phyloP scores from a whole-genome alignment of 2,329 filamentous ascomycete species.

The Aspergillus ibericus region DNA sequence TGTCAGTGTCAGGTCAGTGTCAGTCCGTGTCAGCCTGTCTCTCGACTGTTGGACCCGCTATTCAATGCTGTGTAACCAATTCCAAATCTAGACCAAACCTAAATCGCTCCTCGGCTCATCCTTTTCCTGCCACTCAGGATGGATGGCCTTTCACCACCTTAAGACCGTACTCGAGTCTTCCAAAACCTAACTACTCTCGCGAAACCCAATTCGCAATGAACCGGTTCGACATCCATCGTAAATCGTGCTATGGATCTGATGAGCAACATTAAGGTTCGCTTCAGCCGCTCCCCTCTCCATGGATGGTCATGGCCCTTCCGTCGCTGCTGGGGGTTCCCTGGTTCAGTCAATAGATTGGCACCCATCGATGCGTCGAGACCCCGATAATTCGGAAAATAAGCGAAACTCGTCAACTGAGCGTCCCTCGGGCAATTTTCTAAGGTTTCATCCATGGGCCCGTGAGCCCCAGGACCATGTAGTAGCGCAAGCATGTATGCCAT shows the following conservation, averaged over 20 bases:
- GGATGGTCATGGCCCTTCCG: constrained; percentile 1
- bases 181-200: not conserved
- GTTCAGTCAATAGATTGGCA: constrained; percentile 12
- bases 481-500: constrained; percentile 2
- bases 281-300: constrained; percentile 4
- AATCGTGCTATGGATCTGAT: constrained; percentile 5
- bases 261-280: constrained; percentile 14
- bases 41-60: constrained; percentile 2
- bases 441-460: constrained; percentile 5
- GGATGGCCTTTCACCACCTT: not conserved
- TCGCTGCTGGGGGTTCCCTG: constrained; percentile 3
- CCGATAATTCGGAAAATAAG: constrained; percentile 21
- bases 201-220: not conserved
- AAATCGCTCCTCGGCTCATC: constrained; percentile 1
- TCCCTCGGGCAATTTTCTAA: constrained; percentile 12
- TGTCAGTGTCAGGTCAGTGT: not conserved
- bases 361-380: constrained; percentile 13
- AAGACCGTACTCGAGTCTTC: not conserved
- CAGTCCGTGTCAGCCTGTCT: not conserved
- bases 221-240: not conserved
- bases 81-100: constrained; percentile 2
- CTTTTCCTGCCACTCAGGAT: not conserved
- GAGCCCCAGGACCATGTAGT: constrained; percentile 3
- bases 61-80: not conserved
- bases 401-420: constrained; percentile 12